Evolutionary conservation across 2,329 filamentous ascomycete genomes (phyloP).

Genomic region (Emergomyces orientalis): DNA sequence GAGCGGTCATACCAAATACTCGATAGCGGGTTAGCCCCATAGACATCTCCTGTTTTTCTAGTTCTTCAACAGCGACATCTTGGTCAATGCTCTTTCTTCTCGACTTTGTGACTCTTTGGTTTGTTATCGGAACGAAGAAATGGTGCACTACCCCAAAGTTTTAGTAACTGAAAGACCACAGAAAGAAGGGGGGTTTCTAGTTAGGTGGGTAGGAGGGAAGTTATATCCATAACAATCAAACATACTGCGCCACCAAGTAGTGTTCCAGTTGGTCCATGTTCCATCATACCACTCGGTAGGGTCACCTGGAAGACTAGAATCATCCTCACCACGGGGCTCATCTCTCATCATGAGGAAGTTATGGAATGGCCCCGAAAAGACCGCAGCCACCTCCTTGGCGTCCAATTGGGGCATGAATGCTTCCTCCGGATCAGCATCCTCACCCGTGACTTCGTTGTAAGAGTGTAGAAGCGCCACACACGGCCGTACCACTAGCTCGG

Average conservation of each 20-base stretch:
- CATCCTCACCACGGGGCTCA: constrained; percentile 38
- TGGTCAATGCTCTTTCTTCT: constrained; percentile 32
- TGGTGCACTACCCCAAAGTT: constrained; percentile 57
- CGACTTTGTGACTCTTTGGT: constrained; percentile 59
- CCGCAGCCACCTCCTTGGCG: constrained; percentile 82
- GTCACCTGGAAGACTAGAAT: constrained; percentile 34
- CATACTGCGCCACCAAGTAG: constrained; percentile 59
- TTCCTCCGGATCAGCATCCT: constrained; percentile 51
- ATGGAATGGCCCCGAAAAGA: constrained; percentile 82
- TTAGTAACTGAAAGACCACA: constrained; percentile 1
- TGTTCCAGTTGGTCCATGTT: constrained; percentile 69
- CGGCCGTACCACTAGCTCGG: constrained; percentile 63
- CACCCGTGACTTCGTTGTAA: constrained; percentile 38
- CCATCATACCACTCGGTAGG: constrained; percentile 73
- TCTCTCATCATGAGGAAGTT: constrained; percentile 63
- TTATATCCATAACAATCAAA: constrained; percentile 12
- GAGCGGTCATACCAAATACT: constrained; percentile 91
- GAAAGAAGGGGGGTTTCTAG: constrained; percentile 8
- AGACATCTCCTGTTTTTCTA: constrained; percentile 41
- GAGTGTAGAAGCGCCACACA: constrained; percentile 70
- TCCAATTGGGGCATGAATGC: constrained; percentile 71
- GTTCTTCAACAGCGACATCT: constrained; percentile 27
- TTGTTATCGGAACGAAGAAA: constrained; percentile 75
- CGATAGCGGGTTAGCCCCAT: constrained; percentile 53
- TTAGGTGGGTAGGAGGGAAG: constrained; percentile 6